Conservation (phyloP, 768 basidiomycete genomes). For the Porphyrellus cyaneotinctus region DNA sequence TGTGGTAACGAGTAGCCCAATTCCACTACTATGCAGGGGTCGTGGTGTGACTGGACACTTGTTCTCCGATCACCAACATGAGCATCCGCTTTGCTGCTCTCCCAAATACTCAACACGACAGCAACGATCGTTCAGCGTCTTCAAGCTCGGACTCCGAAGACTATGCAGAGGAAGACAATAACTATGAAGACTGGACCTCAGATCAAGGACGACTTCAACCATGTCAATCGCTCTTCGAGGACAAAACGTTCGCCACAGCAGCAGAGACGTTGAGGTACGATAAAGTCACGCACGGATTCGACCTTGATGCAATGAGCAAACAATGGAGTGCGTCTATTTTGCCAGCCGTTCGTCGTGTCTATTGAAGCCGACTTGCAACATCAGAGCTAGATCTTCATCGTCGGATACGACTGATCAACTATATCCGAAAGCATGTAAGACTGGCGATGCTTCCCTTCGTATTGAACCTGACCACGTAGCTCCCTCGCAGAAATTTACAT, state of each 20-base stretch:
- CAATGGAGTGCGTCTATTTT: slow-evolving; percentile 48
- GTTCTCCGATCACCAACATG: slow-evolving; percentile 16
- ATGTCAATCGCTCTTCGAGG: slow-evolving; percentile 75
- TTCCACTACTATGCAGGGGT: neutral
- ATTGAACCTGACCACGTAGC: neutral
- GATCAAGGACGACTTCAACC: slow-evolving; percentile 52
- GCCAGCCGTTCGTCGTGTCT: neutral
- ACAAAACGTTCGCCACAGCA: slow-evolving; percentile 54
- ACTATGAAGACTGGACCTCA: slow-evolving; percentile 78
- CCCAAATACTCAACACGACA: slow-evolving; percentile 4
- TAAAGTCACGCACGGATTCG: slow-evolving; percentile 54
- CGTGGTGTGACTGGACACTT: neutral
- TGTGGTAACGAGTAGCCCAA: too few relatives aligned
- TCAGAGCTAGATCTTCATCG: slow-evolving; percentile 75
- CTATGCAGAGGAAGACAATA: slow-evolving; percentile 47
- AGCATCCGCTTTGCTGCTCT: slow-evolving; percentile 27
- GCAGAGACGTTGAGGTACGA: slow-evolving; percentile 62
- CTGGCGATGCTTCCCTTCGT: neutral
- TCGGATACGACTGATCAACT: slow-evolving; percentile 81
- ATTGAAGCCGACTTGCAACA: neutral
- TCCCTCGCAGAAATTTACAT: slow-evolving; percentile 47
- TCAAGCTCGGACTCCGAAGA: slow-evolving; percentile 26
- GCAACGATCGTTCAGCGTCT: slow-evolving; percentile 10
- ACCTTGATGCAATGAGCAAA: slow-evolving; percentile 48
- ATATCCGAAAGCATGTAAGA: slow-evolving; percentile 70